Conservation (phyloP, 345 rosid species). For the Heritiera littoralis region DNA sequence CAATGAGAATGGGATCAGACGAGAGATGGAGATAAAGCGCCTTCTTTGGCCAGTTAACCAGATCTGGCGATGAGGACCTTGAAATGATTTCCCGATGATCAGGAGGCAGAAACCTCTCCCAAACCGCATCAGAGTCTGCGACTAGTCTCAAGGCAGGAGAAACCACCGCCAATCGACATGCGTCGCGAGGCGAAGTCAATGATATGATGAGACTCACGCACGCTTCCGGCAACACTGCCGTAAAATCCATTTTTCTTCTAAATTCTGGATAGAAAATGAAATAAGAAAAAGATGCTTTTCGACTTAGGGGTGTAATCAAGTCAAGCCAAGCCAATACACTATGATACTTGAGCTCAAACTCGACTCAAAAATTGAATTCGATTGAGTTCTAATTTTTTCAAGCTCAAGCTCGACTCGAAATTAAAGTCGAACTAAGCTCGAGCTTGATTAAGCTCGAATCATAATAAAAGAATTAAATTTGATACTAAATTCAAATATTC, state of each 20-base stretch:
- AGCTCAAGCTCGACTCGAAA: too few species aligned
- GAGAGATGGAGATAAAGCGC: slow-evolving; percentile 27
- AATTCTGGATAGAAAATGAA: neutral
- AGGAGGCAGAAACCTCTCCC: slow-evolving; percentile 11
- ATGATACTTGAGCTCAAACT: too few species aligned
- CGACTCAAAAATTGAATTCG: too few species aligned
- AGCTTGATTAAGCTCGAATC: too few species aligned
- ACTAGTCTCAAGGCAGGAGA: neutral
- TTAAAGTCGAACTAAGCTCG: too few species aligned
- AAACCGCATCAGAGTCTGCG: neutral
- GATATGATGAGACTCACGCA: neutral
- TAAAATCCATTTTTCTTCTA: neutral
- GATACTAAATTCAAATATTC: too few species aligned
- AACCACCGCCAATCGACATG: slow-evolving; percentile 2
- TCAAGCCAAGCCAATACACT: too few species aligned
- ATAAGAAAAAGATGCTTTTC: too few species aligned
- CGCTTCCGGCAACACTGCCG: neutral
- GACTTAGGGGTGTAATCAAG: neutral
- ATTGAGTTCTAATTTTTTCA: too few species aligned
- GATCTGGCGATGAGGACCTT: neutral
- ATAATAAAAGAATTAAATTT: too few species aligned
- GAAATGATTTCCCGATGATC: neutral
- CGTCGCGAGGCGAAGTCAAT: neutral
- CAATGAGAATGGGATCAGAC: neutral
- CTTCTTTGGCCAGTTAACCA: slow-evolving; percentile 27